Evolutionary conservation across 176 grass and related monocot genomes (phyloP).

Genomic region (Ensete glaucum): DNA sequence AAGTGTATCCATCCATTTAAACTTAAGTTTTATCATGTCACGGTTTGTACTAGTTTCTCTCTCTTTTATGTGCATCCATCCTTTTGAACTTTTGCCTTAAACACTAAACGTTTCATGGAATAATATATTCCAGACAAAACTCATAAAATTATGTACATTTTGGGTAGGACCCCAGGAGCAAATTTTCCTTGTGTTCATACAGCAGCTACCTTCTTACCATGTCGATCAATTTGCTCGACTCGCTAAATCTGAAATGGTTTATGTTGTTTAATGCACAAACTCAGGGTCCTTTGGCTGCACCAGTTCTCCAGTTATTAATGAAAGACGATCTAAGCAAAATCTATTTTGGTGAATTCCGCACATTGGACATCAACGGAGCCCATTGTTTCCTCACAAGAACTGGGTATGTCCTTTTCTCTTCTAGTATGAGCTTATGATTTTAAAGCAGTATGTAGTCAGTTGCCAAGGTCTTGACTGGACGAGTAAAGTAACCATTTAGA

Average conservation of each 20-base stretch:
- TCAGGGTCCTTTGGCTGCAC: slow-evolving; percentile 86
- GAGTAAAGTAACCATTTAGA: no score
- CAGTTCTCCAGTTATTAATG: slow-evolving; percentile 43
- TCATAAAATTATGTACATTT: not conserved
- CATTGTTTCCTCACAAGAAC: slow-evolving; percentile 72
- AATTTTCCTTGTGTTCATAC: not conserved
- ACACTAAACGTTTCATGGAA: not conserved
- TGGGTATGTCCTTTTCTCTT: slow-evolving; percentile 37
- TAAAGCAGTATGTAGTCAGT: not conserved
- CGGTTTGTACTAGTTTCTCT: not conserved
- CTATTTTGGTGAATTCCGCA: slow-evolving; percentile 9
- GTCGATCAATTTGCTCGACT: not conserved
- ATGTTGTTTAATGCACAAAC: not conserved
- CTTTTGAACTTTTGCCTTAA: not conserved
- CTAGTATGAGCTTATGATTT: not conserved
- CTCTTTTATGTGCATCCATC: not conserved
- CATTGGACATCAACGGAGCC: slow-evolving; percentile 26
- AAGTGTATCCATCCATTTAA: not conserved
- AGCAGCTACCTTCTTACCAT: not conserved
- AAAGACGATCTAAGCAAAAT: slow-evolving; percentile 28
- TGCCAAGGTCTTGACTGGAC: not conserved
- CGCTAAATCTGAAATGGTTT: not conserved
- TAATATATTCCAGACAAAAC: not conserved
- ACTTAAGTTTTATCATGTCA: not conserved
- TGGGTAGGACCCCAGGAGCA: not conserved